Evolutionary conservation across 2,329 filamentous ascomycete species (phyloP), one percentile per base, ranked within the genome.

Genomic region (Fusarium cyanostomum): DNA sequence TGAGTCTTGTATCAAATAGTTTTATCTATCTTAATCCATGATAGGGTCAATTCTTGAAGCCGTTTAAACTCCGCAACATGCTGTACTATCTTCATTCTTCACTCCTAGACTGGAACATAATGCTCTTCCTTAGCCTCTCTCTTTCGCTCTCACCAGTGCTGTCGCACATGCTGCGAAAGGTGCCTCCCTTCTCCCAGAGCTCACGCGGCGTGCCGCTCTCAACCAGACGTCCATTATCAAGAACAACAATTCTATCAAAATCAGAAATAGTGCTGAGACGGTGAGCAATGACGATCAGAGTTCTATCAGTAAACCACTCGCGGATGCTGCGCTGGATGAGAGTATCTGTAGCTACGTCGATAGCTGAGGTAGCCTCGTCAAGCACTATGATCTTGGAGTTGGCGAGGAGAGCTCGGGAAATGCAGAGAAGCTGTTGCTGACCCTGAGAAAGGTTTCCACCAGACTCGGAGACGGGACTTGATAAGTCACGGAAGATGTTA

Each of bases 351-450:
- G 82, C 80, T 84, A 91, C 91, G 73, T 92, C 90, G 1, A 93
- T 89, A 0, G 90, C 89, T 2, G 85, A 88, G 0, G 91, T 93
- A 0, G 91, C 90, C 77, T 93, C 91, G 71, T 94, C 91, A 1
- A 93, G 83, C 1, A 93, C 85, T 83, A 94, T 89, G 65, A 94
- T 86, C 68, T 89, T 89, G 2, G 90, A 89, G 0, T 86, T 82
- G 0, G 85, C 82, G 11, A 92, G 85, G 64, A 92, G 90, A 37
- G 87, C 89, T 37, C 87, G 87, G 0, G 89, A 89, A 4, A 92
- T 84, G 66, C 89, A 92, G 38, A 92, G 84, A 1, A 92, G 85
- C 74, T 92, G 90, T 2, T 89, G 84, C 75, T 92, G 89, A 16
- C 90, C 89, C 71, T 92, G 89, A 0, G 88, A 91, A 3, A 92